Evolutionary conservation across 2,329 filamentous ascomycete genomes (phyloP).

Genomic region (Fusarium illudens): DNA sequence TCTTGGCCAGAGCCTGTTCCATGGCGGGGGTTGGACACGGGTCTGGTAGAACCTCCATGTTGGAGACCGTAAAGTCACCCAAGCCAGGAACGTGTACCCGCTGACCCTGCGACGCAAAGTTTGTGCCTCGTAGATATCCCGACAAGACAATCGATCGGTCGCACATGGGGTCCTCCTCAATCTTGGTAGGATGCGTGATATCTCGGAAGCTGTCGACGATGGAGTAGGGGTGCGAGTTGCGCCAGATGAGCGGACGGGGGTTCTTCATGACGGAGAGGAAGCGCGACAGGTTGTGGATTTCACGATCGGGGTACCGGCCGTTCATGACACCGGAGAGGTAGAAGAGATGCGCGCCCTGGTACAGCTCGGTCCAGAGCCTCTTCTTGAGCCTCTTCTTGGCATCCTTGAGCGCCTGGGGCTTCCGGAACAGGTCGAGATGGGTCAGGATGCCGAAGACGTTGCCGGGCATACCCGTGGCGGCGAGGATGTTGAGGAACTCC

Average conservation of each 20-base stretch:
- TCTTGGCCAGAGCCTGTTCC: conserved; percentile 86
- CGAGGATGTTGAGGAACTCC: conserved; percentile 95
- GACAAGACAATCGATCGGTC: conserved; percentile 92
- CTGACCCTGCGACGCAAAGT: conserved; percentile 86
- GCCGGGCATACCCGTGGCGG: conserved; percentile 96
- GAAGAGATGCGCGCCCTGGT: conserved; percentile 96
- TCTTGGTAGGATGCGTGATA: conserved; percentile 89
- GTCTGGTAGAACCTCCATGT: conserved; percentile 88
- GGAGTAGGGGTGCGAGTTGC: conserved; percentile 94
- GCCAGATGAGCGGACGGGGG: conserved; percentile 92
- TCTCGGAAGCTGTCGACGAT: conserved; percentile 95
- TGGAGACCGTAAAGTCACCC: conserved; percentile 84
- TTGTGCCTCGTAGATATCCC: conserved; percentile 93
- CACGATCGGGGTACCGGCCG: conserved; percentile 93
- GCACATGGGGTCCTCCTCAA: conserved; percentile 88
- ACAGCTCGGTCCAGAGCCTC: conserved; percentile 94
- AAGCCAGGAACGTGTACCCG: conserved; percentile 92
- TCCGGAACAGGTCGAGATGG: conserved; percentile 93
- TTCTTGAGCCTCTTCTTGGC: conserved; percentile 98
- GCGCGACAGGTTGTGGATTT: conserved; percentile 92
- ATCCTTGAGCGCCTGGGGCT: conserved; percentile 88
- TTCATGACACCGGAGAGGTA: conserved; percentile 97
- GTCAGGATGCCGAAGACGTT: conserved; percentile 98
- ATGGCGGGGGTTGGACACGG: conserved; percentile 94
- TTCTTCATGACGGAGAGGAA: conserved; percentile 99